Base-by-base conservation (phyloP, 2,329 filamentous ascomycete species). In the Tothia fuscella region DNA sequence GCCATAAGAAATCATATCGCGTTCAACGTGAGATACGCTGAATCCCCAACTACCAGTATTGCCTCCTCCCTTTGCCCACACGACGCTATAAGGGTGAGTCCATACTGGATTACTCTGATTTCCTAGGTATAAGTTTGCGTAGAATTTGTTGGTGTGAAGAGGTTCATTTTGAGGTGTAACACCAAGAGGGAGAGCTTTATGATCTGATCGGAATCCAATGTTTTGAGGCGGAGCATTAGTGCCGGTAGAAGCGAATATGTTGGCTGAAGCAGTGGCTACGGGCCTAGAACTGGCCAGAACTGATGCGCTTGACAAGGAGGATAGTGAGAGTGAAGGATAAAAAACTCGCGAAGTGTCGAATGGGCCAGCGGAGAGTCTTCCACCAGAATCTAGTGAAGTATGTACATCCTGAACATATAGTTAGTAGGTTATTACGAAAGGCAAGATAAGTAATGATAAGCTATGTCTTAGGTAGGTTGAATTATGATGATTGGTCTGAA, bases 41-140 rank as follows among this genome's bases (percentile, higher is more conserved):
- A 96, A 69, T 24, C 89, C 89, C 69, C 76, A 93, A 49, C 21
- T 14, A 16, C 38, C 33, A 14, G 28, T 22, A 74, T 67, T 12
- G 14, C 20, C 25, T 9, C 6, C 20, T 58, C 61, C 62, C 34
- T 63, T 63, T 2, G 57, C 54, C 65, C 65, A 69, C 44, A 57
- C 52, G 1, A 70, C 47, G 1, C 57, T 61, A 47, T 68, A 70
- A 2, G 66, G 88, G 53, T 87, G 80, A 0, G 82, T 79, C 61
- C 80, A 94, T 0, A 78, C 70, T 0, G 79, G 72, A 6, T 72
- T 71, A 4, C 68, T 74, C 57, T 93, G 86, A 33, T 70, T 70
- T 4, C 77, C 81, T 0, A 95, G 67, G 57, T 86, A 87, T 47
- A 91, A 76, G 53, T 91, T 91, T 50, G 79, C 62, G 44, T 69